Percentiles rank a stretch among this genome's conserved stretches.
Conservation (phyloP, 176 grass and related monocot species). For the Musa troglodytarum region DNA sequence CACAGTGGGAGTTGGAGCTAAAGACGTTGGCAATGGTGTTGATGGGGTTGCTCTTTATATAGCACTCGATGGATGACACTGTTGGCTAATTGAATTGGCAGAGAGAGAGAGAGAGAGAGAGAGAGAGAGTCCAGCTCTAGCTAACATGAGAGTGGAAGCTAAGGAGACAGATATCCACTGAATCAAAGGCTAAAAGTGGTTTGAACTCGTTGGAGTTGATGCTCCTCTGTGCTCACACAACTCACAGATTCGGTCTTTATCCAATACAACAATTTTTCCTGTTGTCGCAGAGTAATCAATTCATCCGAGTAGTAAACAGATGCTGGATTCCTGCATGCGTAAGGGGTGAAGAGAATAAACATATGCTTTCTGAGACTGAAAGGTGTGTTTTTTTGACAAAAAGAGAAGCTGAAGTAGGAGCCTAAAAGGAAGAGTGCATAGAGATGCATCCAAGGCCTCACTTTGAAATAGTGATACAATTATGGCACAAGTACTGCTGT, state of each 20-base stretch:
- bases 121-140: no score
- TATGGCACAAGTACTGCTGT: neutral
- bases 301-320: neutral
- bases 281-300: conserved; percentile 5
- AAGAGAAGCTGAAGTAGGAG: neutral
- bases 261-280: neutral
- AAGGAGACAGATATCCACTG: neutral
- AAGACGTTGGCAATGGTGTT: no score
- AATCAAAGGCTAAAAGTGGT: conserved; percentile 1
- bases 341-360: neutral
- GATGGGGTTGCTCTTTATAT: no score
- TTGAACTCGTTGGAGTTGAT: neutral
- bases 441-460: conserved; percentile 8
- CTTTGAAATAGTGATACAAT: conserved; percentile 7
- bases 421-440: neutral
- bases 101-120: no score
- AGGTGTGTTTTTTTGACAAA: conserved; percentile 11
- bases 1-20: no score
- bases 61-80: no score
- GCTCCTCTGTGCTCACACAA: neutral
- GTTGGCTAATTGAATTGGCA: no score
- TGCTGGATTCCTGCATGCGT: conserved; percentile 5
- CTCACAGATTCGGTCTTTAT: conserved; percentile 4
- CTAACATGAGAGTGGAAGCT: no score
- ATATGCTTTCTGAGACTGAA: neutral